phyloP scores from a whole-genome alignment of 352 stramenopile genomes.

The Salisapilia sapeloensis region DNA sequence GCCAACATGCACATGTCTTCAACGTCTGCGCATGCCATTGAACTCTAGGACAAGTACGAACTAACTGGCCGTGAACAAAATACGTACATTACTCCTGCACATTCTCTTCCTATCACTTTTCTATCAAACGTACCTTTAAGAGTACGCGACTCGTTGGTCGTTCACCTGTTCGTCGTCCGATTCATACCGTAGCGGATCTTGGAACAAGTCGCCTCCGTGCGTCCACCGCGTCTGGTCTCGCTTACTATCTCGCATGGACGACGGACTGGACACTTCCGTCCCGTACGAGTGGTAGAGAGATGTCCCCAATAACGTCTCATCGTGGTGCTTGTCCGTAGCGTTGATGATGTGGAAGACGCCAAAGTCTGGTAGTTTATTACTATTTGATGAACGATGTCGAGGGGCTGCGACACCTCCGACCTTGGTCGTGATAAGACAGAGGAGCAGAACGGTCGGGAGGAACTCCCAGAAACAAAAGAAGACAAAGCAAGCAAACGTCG shows the following conservation, averaged over 20 bases:
- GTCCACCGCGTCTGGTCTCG: slow-evolving; percentile 41
- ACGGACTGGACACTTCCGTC: slow-evolving; percentile 15
- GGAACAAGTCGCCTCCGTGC: slow-evolving; percentile 64
- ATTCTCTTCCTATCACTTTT: too few relatives aligned
- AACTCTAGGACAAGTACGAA: too few relatives aligned
- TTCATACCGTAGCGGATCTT: slow-evolving; percentile 69
- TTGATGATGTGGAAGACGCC: slow-evolving; percentile 82
- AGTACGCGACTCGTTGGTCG: too few relatives aligned
- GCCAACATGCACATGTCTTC: neutral
- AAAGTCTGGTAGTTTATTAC: slow-evolving; percentile 60
- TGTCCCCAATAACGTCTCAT: slow-evolving; percentile 38
- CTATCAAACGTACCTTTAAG: too few relatives aligned
- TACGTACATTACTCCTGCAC: too few relatives aligned
- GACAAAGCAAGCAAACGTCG: slow-evolving; percentile 57
- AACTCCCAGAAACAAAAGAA: slow-evolving; percentile 84
- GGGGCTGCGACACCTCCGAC: slow-evolving; percentile 59
- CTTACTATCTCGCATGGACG: slow-evolving; percentile 7
- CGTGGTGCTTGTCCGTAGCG: slow-evolving; percentile 5
- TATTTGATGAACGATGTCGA: slow-evolving; percentile 28
- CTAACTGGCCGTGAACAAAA: too few relatives aligned
- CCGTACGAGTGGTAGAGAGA: slow-evolving; percentile 36
- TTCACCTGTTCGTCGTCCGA: slow-evolving; percentile 77
- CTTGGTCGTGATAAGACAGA: slow-evolving; percentile 71
- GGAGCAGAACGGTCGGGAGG: slow-evolving; percentile 56
- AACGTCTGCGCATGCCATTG: too few relatives aligned